These are phyloP conservation scores for Lindgomyces ingoldianus DNA, from an alignment of 495 filamentous ascomycete genomes.

Conservation along the genomic window DNA sequence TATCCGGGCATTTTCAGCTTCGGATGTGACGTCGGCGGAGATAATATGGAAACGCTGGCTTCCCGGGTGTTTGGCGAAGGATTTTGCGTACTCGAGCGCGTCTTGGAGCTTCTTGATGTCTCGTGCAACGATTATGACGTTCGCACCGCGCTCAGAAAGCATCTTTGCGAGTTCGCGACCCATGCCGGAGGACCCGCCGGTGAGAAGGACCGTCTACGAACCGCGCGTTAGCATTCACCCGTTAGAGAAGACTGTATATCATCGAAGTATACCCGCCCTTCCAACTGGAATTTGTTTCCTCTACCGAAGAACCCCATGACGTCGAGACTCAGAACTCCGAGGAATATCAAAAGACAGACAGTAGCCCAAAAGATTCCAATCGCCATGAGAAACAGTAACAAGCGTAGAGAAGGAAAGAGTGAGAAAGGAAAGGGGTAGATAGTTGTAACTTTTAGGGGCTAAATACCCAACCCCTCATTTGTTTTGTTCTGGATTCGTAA, in stretches of 20 bases:
- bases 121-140: slow-evolving; percentile 81
- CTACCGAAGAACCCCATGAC: slow-evolving; percentile 68
- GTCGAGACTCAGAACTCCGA: slow-evolving; percentile 43
- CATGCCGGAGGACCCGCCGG: slow-evolving; percentile 92
- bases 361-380: slow-evolving; percentile 43
- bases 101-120: slow-evolving; percentile 71
- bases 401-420: neutral
- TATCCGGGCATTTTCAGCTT: slow-evolving; percentile 65
- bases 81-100: slow-evolving; percentile 67
- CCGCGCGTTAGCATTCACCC: neutral
- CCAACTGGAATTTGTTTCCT: slow-evolving; percentile 77
- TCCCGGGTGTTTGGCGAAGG: slow-evolving; percentile 58
- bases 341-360: slow-evolving; percentile 50
- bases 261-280: slow-evolving; percentile 63
- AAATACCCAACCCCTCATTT: no score
- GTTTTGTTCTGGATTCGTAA: no score
- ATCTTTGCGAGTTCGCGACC: slow-evolving; percentile 71
- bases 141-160: slow-evolving; percentile 80
- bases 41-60: slow-evolving; percentile 81
- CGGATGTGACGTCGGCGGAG: slow-evolving; percentile 75
- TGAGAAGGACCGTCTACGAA: slow-evolving; percentile 76
- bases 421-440: neutral
- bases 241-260: neutral
- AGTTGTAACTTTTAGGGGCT: neutral
- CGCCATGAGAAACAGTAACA: slow-evolving; percentile 36